phyloP scores from a whole-genome alignment of 768 basidiomycete species.

The Leccinellum rugosiceps region DNA sequence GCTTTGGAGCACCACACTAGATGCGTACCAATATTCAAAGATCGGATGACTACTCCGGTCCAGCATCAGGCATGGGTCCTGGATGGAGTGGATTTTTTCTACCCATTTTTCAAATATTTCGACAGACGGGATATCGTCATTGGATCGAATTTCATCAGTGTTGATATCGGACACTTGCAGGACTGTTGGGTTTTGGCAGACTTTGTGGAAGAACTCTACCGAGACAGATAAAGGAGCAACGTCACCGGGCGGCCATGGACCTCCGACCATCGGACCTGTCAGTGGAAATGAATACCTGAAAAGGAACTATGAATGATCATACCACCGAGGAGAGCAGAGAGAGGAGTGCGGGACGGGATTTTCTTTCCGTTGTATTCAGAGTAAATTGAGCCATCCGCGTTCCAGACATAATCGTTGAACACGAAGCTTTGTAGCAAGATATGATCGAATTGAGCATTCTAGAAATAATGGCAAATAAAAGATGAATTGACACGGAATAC shows the following conservation, averaged over 20 bases:
- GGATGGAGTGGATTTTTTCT: conserved; percentile 30
- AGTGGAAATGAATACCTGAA: not conserved
- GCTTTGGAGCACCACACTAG: not conserved
- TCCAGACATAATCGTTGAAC: conserved; percentile 45
- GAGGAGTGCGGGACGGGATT: conserved; percentile 40
- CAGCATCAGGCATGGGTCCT: conserved; percentile 41
- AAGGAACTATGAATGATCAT: not conserved
- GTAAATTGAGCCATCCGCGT: conserved; percentile 32
- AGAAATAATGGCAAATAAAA: not conserved
- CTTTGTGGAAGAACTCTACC: conserved; percentile 35
- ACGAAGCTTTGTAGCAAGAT: conserved; percentile 32
- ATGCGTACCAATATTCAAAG: conserved; percentile 37
- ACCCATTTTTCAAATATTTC: conserved; percentile 39
- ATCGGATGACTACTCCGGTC: conserved; percentile 23
- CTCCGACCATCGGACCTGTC: conserved; percentile 43
- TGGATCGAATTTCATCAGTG: conserved; percentile 28
- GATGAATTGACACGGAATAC: not conserved
- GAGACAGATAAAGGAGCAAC: conserved; percentile 34
- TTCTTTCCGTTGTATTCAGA: conserved; percentile 35
- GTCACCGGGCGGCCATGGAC: conserved; percentile 32
- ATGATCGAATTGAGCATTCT: conserved; percentile 2
- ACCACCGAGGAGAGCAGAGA: conserved; percentile 41
- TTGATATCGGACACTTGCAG: conserved; percentile 31
- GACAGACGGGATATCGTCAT: conserved; percentile 21
- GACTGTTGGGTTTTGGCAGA: conserved; percentile 38